Evolutionary conservation across 2,329 filamentous ascomycete genomes (phyloP).

Genomic region (Fusarium sp.): DNA sequence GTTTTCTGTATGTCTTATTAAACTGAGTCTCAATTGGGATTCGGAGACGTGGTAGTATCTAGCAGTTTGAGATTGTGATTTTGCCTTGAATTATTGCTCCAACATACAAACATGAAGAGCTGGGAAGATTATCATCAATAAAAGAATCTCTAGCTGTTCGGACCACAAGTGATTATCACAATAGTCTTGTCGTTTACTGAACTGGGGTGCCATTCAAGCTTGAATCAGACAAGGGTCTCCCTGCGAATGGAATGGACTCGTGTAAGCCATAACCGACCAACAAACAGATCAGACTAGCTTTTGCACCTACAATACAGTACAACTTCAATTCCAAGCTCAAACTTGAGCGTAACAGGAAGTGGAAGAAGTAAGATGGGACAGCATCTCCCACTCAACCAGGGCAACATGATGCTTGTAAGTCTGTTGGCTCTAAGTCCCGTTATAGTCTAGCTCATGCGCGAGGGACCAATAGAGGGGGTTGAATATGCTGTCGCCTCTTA

Average conservation of each 20-base stretch:
- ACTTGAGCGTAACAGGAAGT: background rate
- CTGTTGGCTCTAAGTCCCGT: conserved; percentile 19
- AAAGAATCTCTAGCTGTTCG: background rate
- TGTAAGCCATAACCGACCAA: conserved; percentile 10
- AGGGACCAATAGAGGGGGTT: background rate
- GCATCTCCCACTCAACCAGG: conserved; percentile 9
- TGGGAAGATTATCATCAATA: too few species aligned
- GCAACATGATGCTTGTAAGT: conserved; percentile 29
- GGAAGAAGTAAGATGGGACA: background rate
- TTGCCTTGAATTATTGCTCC: background rate
- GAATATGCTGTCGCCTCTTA: conserved; percentile 11
- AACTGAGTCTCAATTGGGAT: background rate
- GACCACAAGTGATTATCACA: background rate
- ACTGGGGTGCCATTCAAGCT: conserved; percentile 16
- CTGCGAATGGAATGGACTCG: conserved; percentile 3
- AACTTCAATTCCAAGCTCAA: too few species aligned
- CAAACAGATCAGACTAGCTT: background rate
- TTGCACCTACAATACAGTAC: background rate
- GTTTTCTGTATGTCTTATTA: background rate
- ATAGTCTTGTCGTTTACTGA: background rate
- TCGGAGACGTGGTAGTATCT: background rate
- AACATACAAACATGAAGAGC: too few species aligned
- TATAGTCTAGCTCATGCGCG: background rate
- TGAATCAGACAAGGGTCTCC: conserved; percentile 8
- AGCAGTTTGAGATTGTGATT: background rate